phyloP scores from a whole-genome alignment of 306 rosid species.

The Trifolium dubium region DNA sequence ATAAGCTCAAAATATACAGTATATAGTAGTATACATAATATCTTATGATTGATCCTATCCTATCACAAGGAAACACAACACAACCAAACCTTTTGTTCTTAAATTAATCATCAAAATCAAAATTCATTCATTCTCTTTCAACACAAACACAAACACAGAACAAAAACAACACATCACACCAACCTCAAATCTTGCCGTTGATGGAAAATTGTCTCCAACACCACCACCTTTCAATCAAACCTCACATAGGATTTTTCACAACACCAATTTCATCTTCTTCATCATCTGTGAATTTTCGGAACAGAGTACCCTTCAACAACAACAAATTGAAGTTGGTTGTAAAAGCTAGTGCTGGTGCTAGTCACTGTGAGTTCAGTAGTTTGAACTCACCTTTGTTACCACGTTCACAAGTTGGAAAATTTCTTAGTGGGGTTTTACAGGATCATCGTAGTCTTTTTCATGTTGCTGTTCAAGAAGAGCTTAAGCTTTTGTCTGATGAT shows the following conservation, averaged over 20 bases:
- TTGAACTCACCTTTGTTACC: conserved; percentile 76
- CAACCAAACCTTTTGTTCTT: background rate
- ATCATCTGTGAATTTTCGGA: background rate
- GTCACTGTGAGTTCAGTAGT: conserved; percentile 55
- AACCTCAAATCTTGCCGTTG: conserved; percentile 19
- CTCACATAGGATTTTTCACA: conserved; percentile 32
- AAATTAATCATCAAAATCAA: background rate
- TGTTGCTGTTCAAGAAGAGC: conserved; percentile 70
- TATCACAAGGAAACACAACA: conserved; percentile 5
- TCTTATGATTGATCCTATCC: background rate
- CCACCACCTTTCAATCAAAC: conserved; percentile 11
- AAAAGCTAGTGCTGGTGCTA: conserved; percentile 44
- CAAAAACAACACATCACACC: background rate
- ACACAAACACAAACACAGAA: background rate
- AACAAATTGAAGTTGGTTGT: background rate
- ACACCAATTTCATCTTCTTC: background rate
- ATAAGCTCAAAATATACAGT: too few relatives aligned
- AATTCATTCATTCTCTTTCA: background rate
- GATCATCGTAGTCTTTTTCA: conserved; percentile 84
- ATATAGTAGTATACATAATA: too few relatives aligned
- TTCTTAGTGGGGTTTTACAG: conserved; percentile 68
- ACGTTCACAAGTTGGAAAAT: conserved; percentile 65
- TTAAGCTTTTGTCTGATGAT: conserved; percentile 69
- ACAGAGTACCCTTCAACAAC: background rate
- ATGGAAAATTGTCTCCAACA: conserved; percentile 50